phyloP scores from a whole-genome alignment of 306 rosid species.

The Begonia masoniana region DNA sequence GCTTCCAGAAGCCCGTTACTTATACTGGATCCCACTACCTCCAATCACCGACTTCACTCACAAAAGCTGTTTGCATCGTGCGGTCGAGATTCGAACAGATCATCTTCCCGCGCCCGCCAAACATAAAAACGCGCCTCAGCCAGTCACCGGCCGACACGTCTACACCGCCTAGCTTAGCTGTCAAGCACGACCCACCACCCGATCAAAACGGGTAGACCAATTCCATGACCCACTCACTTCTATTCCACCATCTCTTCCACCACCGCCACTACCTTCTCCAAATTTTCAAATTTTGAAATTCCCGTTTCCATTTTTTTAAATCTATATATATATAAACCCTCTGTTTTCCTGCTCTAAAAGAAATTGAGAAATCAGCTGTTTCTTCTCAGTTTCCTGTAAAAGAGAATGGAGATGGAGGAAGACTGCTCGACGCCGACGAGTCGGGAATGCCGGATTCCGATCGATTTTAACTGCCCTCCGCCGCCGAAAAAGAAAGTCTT shows the following conservation, averaged over 20 bases:
- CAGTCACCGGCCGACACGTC: not conserved
- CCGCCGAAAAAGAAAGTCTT: constrained; percentile 58
- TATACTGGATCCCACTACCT: no score
- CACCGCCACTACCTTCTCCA: not conserved
- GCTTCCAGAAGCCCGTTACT: no score
- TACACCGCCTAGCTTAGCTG: not conserved
- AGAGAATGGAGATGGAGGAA: constrained; percentile 21
- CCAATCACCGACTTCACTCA: no score
- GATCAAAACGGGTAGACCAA: not conserved
- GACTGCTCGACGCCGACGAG: constrained; percentile 56
- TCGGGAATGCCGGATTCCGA: constrained; percentile 40
- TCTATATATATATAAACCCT: not conserved
- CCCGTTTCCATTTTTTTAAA: not conserved
- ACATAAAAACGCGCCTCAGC: not conserved
- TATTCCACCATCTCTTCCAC: not conserved
- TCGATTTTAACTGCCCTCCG: constrained; percentile 34
- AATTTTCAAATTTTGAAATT: not conserved
- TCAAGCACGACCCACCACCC: constrained; percentile 3
- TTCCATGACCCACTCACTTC: not conserved
- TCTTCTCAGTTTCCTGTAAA: not conserved
- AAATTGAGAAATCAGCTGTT: not conserved
- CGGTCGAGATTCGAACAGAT: not conserved
- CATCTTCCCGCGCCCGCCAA: not conserved
- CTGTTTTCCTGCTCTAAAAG: not conserved
- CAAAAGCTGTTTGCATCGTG: not conserved